phyloP scores from a whole-genome alignment of 2,329 filamentous ascomycete genomes.

The Rosellinia necatrix region DNA sequence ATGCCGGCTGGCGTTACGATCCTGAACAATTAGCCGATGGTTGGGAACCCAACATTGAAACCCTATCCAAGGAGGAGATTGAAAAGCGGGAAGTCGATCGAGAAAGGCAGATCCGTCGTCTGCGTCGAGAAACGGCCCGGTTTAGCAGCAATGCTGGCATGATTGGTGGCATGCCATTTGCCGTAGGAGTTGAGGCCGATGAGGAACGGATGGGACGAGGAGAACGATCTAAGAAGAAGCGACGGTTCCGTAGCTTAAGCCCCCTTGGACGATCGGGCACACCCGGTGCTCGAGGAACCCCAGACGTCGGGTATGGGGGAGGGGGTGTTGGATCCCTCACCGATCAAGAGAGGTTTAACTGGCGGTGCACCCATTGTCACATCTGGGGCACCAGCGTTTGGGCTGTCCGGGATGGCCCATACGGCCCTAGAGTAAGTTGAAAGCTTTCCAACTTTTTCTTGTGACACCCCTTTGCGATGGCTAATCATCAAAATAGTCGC shows the following conservation, averaged over 20 bases:
- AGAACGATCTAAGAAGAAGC: slow-evolving; percentile 94
- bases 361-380: slow-evolving; percentile 86
- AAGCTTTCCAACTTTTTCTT: slow-evolving; percentile 1
- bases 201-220: slow-evolving; percentile 90
- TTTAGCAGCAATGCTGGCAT: slow-evolving; percentile 88
- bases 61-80: slow-evolving; percentile 91
- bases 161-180: slow-evolving; percentile 71
- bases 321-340: slow-evolving; percentile 68
- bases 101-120: slow-evolving; percentile 83
- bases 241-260: slow-evolving; percentile 85
- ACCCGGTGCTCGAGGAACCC: slow-evolving; percentile 75
- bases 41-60: slow-evolving; percentile 83
- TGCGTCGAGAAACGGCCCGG: slow-evolving; percentile 87
- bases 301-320: slow-evolving; percentile 76
- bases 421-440: slow-evolving; percentile 74
- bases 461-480: too few relatives aligned
- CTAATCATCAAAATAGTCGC: slow-evolving; percentile 59
- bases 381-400: slow-evolving; percentile 91
- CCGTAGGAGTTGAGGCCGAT: slow-evolving; percentile 58
- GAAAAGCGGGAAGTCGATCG: slow-evolving; percentile 95
- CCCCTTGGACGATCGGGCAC: slow-evolving; percentile 72
- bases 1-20: slow-evolving; percentile 95
- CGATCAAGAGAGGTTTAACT: slow-evolving; percentile 78
- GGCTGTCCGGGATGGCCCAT: slow-evolving; percentile 91
- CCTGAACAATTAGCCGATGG: slow-evolving; percentile 84